A percentile compares a stretch with the other conserved stretches of the same genome.
Evolutionary conservation across 192 early-diverging fungal species (phyloP).

Genomic region (Coemansia sp.): DNA sequence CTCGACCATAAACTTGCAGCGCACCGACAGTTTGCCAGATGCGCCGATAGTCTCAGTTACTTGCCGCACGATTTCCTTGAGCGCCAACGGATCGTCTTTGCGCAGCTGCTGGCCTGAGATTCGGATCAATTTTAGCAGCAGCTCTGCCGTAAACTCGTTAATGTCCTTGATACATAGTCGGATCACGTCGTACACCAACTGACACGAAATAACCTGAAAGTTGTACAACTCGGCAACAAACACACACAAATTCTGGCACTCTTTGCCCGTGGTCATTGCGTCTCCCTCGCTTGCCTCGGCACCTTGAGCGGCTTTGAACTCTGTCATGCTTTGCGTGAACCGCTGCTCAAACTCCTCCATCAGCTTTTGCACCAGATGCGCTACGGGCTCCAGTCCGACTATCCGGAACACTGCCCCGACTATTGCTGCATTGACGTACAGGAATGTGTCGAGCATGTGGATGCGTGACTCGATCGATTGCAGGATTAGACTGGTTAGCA

Average conservation of each 20-base stretch:
- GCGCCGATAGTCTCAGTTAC: conserved; percentile 39
- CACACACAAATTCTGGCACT: conserved; percentile 78
- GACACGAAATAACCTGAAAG: conserved; percentile 82
- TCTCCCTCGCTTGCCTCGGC: conserved; percentile 48
- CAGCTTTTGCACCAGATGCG: conserved; percentile 73
- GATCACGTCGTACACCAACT: conserved; percentile 87
- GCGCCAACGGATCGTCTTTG: conserved; percentile 83
- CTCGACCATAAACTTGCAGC: conserved; percentile 94
- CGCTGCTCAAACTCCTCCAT: conserved; percentile 69
- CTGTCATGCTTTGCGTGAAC: conserved; percentile 42
- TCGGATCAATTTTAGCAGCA: conserved; percentile 73
- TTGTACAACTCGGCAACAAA: conserved; percentile 86
- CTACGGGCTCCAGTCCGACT: conserved; percentile 85
- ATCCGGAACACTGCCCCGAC: conserved; percentile 76
- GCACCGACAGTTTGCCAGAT: conserved; percentile 48
- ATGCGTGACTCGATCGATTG: conserved; percentile 76
- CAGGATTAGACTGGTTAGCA: conserved; percentile 75
- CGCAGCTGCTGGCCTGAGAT: conserved; percentile 82
- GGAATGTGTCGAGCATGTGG: conserved; percentile 89
- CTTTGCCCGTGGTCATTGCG: conserved; percentile 58
- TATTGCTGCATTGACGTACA: conserved; percentile 85
- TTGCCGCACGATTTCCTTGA: conserved; percentile 84
- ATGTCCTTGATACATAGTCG: conserved; percentile 67
- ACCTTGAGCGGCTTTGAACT: conserved; percentile 18
- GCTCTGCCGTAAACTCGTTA: conserved; percentile 83